A percentile compares a stretch with the other conserved stretches of the same genome.
These are phyloP conservation scores for Blastobotrys americana DNA, from an alignment of 805 yeast species.

Conservation along the genomic window DNA sequence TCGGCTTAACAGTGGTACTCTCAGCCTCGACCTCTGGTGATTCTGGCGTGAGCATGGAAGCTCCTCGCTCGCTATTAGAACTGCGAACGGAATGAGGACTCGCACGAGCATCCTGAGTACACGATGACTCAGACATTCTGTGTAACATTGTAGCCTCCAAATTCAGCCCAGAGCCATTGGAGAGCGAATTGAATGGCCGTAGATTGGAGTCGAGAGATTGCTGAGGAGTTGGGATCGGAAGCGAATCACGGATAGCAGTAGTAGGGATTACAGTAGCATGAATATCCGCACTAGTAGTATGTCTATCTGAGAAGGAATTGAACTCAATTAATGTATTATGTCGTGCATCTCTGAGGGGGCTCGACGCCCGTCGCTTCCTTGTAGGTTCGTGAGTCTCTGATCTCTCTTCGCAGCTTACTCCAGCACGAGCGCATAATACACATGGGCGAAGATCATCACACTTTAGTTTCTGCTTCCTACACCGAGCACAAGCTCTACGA, in stretches of 20 bases:
- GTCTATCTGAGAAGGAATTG: too few relatives aligned
- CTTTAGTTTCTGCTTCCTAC: slow-evolving; percentile 9
- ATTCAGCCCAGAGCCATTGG: too few relatives aligned
- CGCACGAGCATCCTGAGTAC: too few relatives aligned
- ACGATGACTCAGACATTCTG: not conserved
- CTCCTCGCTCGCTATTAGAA: not conserved
- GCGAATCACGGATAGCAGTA: too few relatives aligned
- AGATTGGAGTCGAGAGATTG: too few relatives aligned
- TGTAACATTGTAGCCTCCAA: too few relatives aligned
- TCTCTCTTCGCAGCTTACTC: slow-evolving; percentile 5
- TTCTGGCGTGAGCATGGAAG: slow-evolving; percentile 5
- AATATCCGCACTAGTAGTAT: too few relatives aligned
- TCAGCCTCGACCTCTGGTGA: slow-evolving; percentile 7
- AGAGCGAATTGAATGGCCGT: too few relatives aligned
- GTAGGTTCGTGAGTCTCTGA: slow-evolving; percentile 3
- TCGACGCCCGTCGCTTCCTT: not conserved
- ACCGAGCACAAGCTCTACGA: slow-evolving; percentile 10
- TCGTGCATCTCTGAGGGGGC: too few relatives aligned
- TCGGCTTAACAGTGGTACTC: slow-evolving; percentile 7
- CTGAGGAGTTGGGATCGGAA: too few relatives aligned
- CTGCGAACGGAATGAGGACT: not conserved
- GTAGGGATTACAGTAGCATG: too few relatives aligned
- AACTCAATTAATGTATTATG: too few relatives aligned
- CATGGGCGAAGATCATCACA: slow-evolving; percentile 10
- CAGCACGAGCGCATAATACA: slow-evolving; percentile 7